These are phyloP conservation scores for Suzukiozyma palmioleophila DNA, from an alignment of 1,139 yeast genomes.

Conservation along the genomic window DNA sequence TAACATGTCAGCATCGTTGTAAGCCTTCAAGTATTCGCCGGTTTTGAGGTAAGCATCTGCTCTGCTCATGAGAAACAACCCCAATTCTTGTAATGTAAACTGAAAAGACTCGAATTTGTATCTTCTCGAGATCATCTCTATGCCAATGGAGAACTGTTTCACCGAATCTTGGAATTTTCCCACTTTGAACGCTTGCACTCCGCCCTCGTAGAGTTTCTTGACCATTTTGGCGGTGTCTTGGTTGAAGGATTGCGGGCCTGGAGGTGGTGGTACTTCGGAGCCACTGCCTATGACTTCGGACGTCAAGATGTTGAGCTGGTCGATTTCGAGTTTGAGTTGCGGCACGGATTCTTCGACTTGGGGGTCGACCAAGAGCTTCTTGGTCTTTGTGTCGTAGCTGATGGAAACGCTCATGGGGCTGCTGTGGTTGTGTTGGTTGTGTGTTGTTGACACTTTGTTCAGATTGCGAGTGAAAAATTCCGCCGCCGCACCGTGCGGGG, in stretches of 20 bases:
- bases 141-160: slow-evolving; percentile 68
- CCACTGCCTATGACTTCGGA: slow-evolving; percentile 56
- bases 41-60: slow-evolving; percentile 76
- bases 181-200: slow-evolving; percentile 57
- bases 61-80: slow-evolving; percentile 69
- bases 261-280: slow-evolving; percentile 67
- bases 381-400: slow-evolving; percentile 24
- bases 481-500: no score
- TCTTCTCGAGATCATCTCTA: slow-evolving; percentile 77
- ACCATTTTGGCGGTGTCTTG: slow-evolving; percentile 63
- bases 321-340: slow-evolving; percentile 42
- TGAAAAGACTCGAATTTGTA: slow-evolving; percentile 85
- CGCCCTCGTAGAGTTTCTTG: slow-evolving; percentile 70
- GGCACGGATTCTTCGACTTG: slow-evolving; percentile 21
- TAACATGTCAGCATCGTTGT: slow-evolving; percentile 76
- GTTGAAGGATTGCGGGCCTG: slow-evolving; percentile 47
- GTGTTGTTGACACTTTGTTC: background rate
- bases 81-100: slow-evolving; percentile 72
- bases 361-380: slow-evolving; percentile 22
- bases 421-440: background rate
- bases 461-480: no score
- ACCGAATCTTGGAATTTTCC: slow-evolving; percentile 68
- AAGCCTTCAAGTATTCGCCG: slow-evolving; percentile 66
- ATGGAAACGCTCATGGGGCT: slow-evolving; percentile 6
- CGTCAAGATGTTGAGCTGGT: slow-evolving; percentile 61